Evolutionary conservation across 768 basidiomycete species (phyloP), one percentile per base, ranked within the genome.

Genomic region (Agrocybe praecox): DNA sequence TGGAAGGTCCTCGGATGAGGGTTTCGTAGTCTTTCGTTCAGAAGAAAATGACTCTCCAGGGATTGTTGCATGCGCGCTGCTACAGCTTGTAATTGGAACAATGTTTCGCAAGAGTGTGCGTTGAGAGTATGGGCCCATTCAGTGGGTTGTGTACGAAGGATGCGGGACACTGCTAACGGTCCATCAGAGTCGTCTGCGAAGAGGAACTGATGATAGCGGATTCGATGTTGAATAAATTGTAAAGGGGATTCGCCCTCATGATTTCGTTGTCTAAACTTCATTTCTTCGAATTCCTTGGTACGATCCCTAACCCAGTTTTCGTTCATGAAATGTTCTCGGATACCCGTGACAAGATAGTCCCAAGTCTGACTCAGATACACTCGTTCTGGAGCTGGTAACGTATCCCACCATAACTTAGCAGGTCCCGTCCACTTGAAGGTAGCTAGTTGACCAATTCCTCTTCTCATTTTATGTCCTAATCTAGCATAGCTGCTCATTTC

Each of bases 111-210:
- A 8, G n/a, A 1, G 14, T n/a, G 4, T 19, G 32, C 22, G n/a
- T 53, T 58, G 7, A 58, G 45, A 8, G 36, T 47, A 15, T 26
- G 22, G 17, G 18, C 22, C 58, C 58, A 59, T 33, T 54, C 52
- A 0, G 34, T 23, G 18, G 58, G 58, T 42, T 59, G 52, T 0
- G 52, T 59, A 2, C 53, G 58, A 2, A 59, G 19, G 17, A 59
- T 23, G n/a, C 58, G 36, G 8, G 46, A 18, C 3, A 59, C 53
- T 1, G 52, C 52, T 7, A 18, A 9, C 2, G 36, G 10, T 5
- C 58, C 58, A 17, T 54, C 58, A 0, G 19, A 2, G 14, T 59
- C 52, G 2, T 54, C 42, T 3, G 47, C 6, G 42, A 23, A 50
- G 2, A 59, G 44, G 22, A 59, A 29, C 1, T 46, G 21, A 19